phyloP scores from a whole-genome alignment of 2,329 filamentous ascomycete genomes.

The Trematosphaeria pertusa region DNA sequence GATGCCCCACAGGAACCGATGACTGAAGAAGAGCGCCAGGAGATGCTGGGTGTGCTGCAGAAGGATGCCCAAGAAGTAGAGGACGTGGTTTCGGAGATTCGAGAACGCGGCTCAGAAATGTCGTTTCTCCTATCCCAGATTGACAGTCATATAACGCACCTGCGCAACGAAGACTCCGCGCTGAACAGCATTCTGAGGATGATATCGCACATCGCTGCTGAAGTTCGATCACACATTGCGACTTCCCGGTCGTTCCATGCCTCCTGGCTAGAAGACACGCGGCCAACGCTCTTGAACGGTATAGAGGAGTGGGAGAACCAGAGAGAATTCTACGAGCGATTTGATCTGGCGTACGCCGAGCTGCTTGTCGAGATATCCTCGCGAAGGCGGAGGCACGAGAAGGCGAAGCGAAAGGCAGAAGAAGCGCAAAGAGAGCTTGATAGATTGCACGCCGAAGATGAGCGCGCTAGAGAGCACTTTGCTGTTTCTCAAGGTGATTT shows the following conservation, averaged over 20 bases:
- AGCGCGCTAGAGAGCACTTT: slow-evolving; percentile 77
- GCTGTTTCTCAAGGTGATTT: slow-evolving; percentile 83
- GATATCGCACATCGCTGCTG: slow-evolving; percentile 71
- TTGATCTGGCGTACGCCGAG: slow-evolving; percentile 82
- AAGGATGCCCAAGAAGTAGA: slow-evolving; percentile 71
- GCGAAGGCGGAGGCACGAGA: slow-evolving; percentile 73
- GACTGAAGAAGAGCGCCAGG: slow-evolving; percentile 74
- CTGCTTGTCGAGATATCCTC: slow-evolving; percentile 84
- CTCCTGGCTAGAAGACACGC: slow-evolving; percentile 74
- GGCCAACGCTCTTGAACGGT: slow-evolving; percentile 69
- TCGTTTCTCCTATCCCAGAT: slow-evolving; percentile 72
- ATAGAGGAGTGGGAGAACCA: slow-evolving; percentile 79
- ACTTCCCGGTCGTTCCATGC: slow-evolving; percentile 69
- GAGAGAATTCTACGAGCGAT: slow-evolving; percentile 84
- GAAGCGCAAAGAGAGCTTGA: slow-evolving; percentile 81
- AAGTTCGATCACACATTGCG: slow-evolving; percentile 69
- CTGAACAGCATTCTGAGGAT: slow-evolving; percentile 69
- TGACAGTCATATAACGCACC: slow-evolving; percentile 65
- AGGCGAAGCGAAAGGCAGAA: slow-evolving; percentile 75
- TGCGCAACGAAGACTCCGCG: slow-evolving; percentile 62
- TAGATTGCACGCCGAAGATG: slow-evolving; percentile 75
- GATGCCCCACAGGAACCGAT: slow-evolving; percentile 70
- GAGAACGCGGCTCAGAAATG: slow-evolving; percentile 78
- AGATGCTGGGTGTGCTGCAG: slow-evolving; percentile 82
- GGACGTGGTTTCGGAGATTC: slow-evolving; percentile 71